Evolutionary conservation across 371 early-diverging fungal species (phyloP), one percentile per base, ranked within the genome.

Genomic region (Rhizopus arrhizus): DNA sequence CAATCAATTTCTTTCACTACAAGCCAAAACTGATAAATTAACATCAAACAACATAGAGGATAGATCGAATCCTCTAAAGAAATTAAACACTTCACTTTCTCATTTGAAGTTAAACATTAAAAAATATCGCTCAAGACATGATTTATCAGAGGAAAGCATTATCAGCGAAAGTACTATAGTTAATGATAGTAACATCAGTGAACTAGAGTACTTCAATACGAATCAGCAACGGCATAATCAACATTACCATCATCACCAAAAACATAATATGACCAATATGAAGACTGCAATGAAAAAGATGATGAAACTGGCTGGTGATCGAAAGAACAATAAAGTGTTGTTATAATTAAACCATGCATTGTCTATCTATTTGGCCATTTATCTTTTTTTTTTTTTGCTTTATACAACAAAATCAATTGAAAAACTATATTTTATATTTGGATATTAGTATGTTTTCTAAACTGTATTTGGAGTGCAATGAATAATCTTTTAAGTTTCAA

Each of bases 71-170:
- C 62, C 68, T 1, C 31, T 68, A 28, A 71, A 67, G 34, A 73
- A 77, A 47, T 59, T 77, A 42, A 77, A 72, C 29, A 69, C 71
- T 31, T 77, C 77, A 1, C 51, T 77, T 13, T 73, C 74, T 7
- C 59, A 74, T 53, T 56, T 74, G 45, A 77, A 77, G 33, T 28
- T 74, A 38, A 76, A 76, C 43, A 58, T 76, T 11, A 61, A 62
- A 42, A 76, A 70, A 53, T 67, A 57, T 13, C 63, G 66, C 28
- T 70, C 73, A 2, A 49, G 55, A 41, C 55, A 62, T 45, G 67
- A 67, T 46, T 32, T 66, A 8, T 38, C 56, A 12, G 66, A 66
- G 0, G 60, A 59, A 16, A 61, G 61, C 15, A 7, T 41, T 12
- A 58, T 62, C 11, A 62, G 59, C 28, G 68, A 63, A 35, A 56